phyloP scores from a whole-genome alignment of 2,329 filamentous ascomycete species.

The Pseudonectria buxi region DNA sequence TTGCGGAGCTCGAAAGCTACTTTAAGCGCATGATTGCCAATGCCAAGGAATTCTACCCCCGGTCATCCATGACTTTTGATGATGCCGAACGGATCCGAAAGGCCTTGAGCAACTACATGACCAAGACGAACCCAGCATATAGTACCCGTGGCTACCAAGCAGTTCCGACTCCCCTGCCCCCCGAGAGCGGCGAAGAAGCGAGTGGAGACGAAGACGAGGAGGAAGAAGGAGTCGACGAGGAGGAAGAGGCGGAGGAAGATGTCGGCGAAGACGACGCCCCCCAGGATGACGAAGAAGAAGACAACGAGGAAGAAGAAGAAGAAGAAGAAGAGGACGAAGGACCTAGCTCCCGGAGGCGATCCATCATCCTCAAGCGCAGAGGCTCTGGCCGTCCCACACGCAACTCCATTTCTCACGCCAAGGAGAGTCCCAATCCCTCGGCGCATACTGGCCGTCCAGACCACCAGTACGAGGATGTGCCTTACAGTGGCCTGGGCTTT shows the following conservation, averaged over 20 bases:
- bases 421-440: slow-evolving; percentile 29
- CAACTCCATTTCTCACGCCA: slow-evolving; percentile 23
- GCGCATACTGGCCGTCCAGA: slow-evolving; percentile 39
- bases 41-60: slow-evolving; percentile 76
- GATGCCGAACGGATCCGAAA: slow-evolving; percentile 85
- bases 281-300: slow-evolving; percentile 23
- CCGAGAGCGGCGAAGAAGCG: slow-evolving; percentile 23
- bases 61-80: slow-evolving; percentile 64
- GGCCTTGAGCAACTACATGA: slow-evolving; percentile 82
- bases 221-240: slow-evolving; percentile 22
- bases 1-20: slow-evolving; percentile 74
- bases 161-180: slow-evolving; percentile 64
- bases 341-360: slow-evolving; percentile 27
- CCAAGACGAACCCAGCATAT: slow-evolving; percentile 78
- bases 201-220: slow-evolving; percentile 25
- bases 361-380: slow-evolving; percentile 34
- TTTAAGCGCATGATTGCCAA: slow-evolving; percentile 84
- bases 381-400: slow-evolving; percentile 30
- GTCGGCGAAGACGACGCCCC: slow-evolving; percentile 23
- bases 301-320: slow-evolving; percentile 21
- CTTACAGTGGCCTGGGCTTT: slow-evolving; percentile 68
- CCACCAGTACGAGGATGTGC: slow-evolving; percentile 46
- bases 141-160: slow-evolving; percentile 60
- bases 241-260: slow-evolving; percentile 27
- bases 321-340: slow-evolving; percentile 24